Percentiles rank a stretch among this genome's conserved stretches.
Evolutionary conservation across 2,329 filamentous ascomycete species (phyloP).

Genomic region (Monosporascus sp.): DNA sequence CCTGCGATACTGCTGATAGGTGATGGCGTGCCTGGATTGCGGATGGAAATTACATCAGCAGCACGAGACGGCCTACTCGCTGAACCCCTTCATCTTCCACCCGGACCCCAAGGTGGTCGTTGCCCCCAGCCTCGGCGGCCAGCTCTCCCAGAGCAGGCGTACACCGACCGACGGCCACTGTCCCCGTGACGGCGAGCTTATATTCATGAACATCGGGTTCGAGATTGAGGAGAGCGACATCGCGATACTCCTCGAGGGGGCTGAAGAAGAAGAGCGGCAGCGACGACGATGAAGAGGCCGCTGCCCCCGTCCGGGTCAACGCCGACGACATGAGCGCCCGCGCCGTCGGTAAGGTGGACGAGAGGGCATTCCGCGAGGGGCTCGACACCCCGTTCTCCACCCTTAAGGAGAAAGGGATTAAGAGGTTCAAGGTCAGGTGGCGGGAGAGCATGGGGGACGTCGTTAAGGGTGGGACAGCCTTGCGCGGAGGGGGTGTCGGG

Average conservation of each 20-base stretch:
- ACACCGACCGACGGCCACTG: constrained; percentile 27
- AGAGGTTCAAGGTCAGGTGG: constrained; percentile 19
- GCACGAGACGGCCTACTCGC: constrained; percentile 26
- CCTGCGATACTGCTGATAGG: too few relatives aligned
- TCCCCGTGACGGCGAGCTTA: constrained; percentile 10
- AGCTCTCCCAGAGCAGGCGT: constrained; percentile 19
- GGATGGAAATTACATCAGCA: not conserved
- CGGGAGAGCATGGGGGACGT: constrained; percentile 24
- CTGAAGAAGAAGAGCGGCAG: not conserved
- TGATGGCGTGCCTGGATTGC: too few relatives aligned
- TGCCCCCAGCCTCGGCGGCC: constrained; percentile 10
- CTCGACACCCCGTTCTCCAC: constrained; percentile 13
- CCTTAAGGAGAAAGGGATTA: constrained; percentile 13
- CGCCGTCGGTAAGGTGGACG: constrained; percentile 18
- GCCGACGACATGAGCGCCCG: constrained; percentile 17
- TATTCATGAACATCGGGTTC: constrained; percentile 15
- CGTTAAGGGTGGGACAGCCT: constrained; percentile 20
- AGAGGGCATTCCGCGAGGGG: constrained; percentile 17
- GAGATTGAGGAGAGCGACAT: constrained; percentile 10
- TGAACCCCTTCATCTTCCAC: constrained; percentile 29
- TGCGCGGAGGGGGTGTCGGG: constrained; percentile 15
- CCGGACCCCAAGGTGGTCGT: constrained; percentile 14
- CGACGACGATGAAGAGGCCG: constrained; percentile 2
- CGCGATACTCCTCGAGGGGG: not conserved
- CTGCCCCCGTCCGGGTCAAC: constrained; percentile 10